phyloP scores from a whole-genome alignment of 495 filamentous ascomycete genomes.

The Penicillium coprophilum region DNA sequence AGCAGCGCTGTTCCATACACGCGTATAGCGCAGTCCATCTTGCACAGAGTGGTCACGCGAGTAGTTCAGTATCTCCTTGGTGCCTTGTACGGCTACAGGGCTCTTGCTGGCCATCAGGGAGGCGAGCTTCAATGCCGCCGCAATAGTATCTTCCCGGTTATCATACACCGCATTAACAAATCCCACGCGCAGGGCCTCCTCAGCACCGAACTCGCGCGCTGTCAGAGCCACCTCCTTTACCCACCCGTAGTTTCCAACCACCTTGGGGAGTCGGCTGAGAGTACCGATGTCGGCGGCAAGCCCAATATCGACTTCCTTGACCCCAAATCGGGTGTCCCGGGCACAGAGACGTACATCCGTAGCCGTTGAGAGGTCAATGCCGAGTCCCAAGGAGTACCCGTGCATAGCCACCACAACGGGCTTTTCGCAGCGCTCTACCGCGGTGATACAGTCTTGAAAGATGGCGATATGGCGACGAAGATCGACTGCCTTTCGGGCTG shows the following conservation, averaged over 20 bases:
- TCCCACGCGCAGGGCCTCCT: constrained; percentile 79
- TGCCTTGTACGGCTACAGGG: constrained; percentile 87
- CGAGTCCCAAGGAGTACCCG: constrained; percentile 77
- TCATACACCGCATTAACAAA: constrained; percentile 79
- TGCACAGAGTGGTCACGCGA: constrained; percentile 73
- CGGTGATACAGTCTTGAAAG: constrained; percentile 75
- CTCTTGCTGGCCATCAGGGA: constrained; percentile 73
- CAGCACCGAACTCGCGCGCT: constrained; percentile 71
- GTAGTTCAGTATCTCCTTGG: constrained; percentile 90
- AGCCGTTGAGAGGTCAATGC: constrained; percentile 76
- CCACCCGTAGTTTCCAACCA: constrained; percentile 76
- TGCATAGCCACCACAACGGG: constrained; percentile 86
- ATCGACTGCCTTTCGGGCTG: constrained; percentile 62
- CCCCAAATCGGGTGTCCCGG: constrained; percentile 62
- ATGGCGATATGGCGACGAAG: constrained; percentile 67
- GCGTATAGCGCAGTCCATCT: constrained; percentile 81
- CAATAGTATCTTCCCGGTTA: constrained; percentile 59
- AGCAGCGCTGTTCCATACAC: constrained; percentile 80
- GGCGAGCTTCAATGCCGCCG: constrained; percentile 65
- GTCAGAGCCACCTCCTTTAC: constrained; percentile 87
- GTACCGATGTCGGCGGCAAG: constrained; percentile 93
- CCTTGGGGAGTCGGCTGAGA: constrained; percentile 78
- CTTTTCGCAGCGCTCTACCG: constrained; percentile 86
- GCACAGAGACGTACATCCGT: constrained; percentile 79
- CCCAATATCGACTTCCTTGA: constrained; percentile 96